Percentiles rank a stretch among this genome's conserved stretches.
Evolutionary conservation across 805 yeast genomes (phyloP).

Genomic region (Pichia exigua): DNA sequence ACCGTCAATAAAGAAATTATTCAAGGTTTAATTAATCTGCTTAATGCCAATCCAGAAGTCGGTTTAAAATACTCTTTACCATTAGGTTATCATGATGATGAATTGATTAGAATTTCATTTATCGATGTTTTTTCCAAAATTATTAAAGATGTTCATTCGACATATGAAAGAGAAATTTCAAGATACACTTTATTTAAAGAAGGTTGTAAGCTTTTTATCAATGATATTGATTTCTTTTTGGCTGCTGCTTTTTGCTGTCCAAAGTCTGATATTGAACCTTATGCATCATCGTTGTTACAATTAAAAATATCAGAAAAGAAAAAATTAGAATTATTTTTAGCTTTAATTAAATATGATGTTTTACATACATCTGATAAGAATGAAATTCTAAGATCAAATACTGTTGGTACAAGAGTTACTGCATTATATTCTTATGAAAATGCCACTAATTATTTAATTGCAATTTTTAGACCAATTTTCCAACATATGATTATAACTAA

Average conservation of each 20-base stretch:
- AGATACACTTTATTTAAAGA: constrained; percentile 6
- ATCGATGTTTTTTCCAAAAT: constrained; percentile 72
- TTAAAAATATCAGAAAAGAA: constrained; percentile 37
- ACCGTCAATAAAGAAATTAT: constrained; percentile 57
- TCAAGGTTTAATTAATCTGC: constrained; percentile 55
- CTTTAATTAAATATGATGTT: constrained; percentile 57
- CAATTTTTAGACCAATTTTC: constrained; percentile 49
- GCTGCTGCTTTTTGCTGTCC: constrained; percentile 58
- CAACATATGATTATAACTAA: constrained; percentile 40
- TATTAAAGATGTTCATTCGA: constrained; percentile 27
- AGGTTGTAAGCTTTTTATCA: constrained; percentile 15
- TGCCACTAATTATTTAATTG: constrained; percentile 51
- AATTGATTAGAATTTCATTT: constrained; percentile 60
- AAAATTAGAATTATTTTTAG: constrained; percentile 40
- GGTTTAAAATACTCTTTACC: constrained; percentile 73
- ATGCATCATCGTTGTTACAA: constrained; percentile 57
- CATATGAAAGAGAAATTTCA: constrained; percentile 9
- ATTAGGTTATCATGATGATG: constrained; percentile 65
- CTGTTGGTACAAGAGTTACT: constrained; percentile 71
- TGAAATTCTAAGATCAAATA: constrained; percentile 72
- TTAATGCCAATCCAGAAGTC: constrained; percentile 66
- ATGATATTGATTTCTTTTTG: constrained; percentile 36
- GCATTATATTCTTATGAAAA: constrained; percentile 63
- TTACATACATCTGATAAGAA: constrained; percentile 50
- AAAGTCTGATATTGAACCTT: constrained; percentile 57